Evolutionary conservation across 768 basidiomycete species (phyloP).

Genomic region (Hygrophorus pudorinus): DNA sequence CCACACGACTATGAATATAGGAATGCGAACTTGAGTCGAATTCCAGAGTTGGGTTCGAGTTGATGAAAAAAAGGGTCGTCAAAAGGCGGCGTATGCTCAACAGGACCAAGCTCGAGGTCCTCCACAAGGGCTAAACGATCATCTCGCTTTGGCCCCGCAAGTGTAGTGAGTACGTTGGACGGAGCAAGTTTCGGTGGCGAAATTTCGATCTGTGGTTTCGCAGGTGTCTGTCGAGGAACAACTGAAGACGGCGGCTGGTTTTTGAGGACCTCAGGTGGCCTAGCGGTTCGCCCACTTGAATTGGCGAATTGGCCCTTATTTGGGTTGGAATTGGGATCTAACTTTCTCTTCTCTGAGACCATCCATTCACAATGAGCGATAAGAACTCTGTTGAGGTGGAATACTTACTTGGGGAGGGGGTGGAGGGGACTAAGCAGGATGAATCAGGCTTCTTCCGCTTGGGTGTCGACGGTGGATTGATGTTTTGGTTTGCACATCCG

Average conservation of each 20-base stretch:
- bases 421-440: constrained; percentile 39
- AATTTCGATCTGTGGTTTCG: neutral
- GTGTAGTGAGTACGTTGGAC: constrained; percentile 43
- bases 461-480: constrained; percentile 25
- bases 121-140: constrained; percentile 66
- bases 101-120: constrained; percentile 68
- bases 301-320: constrained; percentile 2
- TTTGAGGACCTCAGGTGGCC: neutral
- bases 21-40: constrained; percentile 62
- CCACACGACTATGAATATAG: neutral
- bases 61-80: constrained; percentile 72
- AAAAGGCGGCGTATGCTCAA: constrained; percentile 55
- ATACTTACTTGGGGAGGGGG: constrained; percentile 59
- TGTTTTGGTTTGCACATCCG: constrained; percentile 10
- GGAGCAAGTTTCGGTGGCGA: constrained; percentile 26
- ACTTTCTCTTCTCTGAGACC: constrained; percentile 29
- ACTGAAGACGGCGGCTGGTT: neutral
- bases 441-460: constrained; percentile 36
- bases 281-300: constrained; percentile 2
- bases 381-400: neutral
- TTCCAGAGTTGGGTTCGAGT: constrained; percentile 87
- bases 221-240: neutral
- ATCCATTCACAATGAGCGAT: neutral
- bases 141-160: constrained; percentile 39
- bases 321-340: constrained; percentile 4